phyloP scores from a whole-genome alignment of 352 stramenopile species.

The Globisporangium alternatum region DNA sequence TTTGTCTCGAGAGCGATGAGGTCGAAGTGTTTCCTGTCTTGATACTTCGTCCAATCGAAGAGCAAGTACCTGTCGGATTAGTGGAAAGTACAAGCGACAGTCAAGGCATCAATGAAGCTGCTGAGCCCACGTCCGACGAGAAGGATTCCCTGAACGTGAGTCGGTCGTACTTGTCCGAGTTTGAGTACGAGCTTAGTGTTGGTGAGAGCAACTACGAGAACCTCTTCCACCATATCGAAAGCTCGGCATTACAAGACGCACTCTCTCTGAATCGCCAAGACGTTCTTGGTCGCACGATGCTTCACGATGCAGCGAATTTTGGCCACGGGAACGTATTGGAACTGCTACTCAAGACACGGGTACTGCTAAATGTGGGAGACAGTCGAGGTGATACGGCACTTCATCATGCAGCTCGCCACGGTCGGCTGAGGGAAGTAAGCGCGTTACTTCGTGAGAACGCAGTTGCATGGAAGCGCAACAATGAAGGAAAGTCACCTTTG shows the following conservation, averaged over 20 bases:
- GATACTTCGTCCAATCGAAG: conserved; percentile 42
- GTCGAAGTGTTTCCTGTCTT: conserved; percentile 68
- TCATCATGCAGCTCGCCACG: conserved; percentile 46
- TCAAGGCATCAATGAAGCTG: not conserved
- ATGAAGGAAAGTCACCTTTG: conserved; percentile 51
- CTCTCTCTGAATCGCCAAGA: conserved; percentile 51
- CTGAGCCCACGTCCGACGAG: not conserved
- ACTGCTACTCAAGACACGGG: conserved; percentile 38
- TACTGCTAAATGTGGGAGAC: conserved; percentile 43
- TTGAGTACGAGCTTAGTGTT: conserved; percentile 52
- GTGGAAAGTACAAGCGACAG: not conserved
- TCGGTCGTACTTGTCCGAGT: conserved; percentile 47
- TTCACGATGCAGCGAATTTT: conserved; percentile 61
- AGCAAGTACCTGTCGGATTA: conserved; percentile 9
- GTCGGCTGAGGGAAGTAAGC: conserved; percentile 50
- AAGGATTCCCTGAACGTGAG: conserved; percentile 17
- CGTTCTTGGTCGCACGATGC: conserved; percentile 49
- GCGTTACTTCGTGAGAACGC: conserved; percentile 44
- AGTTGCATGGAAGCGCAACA: conserved; percentile 35
- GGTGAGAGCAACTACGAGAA: conserved; percentile 59
- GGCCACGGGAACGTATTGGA: conserved; percentile 51
- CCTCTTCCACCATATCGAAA: conserved; percentile 47
- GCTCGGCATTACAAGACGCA: conserved; percentile 33
- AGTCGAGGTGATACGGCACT: conserved; percentile 48
- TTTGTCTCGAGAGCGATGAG: conserved; percentile 50